Base-by-base conservation (phyloP, 768 basidiomycete genomes). In the Podaxis sp. region DNA sequence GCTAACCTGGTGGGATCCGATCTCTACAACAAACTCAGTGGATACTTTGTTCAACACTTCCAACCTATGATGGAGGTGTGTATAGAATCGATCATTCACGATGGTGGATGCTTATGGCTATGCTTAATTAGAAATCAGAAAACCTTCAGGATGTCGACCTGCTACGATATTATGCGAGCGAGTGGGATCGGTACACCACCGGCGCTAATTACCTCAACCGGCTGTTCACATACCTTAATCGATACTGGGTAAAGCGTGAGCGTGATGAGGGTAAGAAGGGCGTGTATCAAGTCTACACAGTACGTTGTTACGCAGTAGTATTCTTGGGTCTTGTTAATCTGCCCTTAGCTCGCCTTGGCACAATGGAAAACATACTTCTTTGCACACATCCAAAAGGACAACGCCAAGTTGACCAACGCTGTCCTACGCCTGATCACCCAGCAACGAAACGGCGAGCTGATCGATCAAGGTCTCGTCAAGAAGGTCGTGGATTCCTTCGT, bases 211-310 rank as follows among this genome's bases (percentile, higher is more conserved):
- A 95, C 72, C 89, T 99, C 72, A 96, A 99, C 72, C 90, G 97
- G 63, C 76, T 99, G 40, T 99, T 99, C 80, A 93, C 93, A 10
- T 99, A 99, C 77, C 85, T 99, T 63, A 99, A 99, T 75, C 91
- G 97, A 33, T 96, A 99, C 74, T 99, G 97, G 97, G 97, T 99
- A 54, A 99, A 97, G 78, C 87, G 97, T 60, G 97, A 99, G 74
- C 88, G 96, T 72, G 96, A 99, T 69, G 97, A 99, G 72, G 97
- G 97, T 13, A 87, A 96, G 73, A 97, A 96, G 77, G 89, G 89
- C 40, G 91, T 99, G 24, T 99, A 96, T 75, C 89, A 87, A 2
- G 95, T 99, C 20, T 99, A 99, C 75, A 99, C 96, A 26, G 96
- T 97, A 69, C 70, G 90, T 72, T 58, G 13, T 44, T 30, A 56